Conservation (phyloP, 2,329 filamentous ascomycete genomes). For the Setomelanomma holmii region DNA sequence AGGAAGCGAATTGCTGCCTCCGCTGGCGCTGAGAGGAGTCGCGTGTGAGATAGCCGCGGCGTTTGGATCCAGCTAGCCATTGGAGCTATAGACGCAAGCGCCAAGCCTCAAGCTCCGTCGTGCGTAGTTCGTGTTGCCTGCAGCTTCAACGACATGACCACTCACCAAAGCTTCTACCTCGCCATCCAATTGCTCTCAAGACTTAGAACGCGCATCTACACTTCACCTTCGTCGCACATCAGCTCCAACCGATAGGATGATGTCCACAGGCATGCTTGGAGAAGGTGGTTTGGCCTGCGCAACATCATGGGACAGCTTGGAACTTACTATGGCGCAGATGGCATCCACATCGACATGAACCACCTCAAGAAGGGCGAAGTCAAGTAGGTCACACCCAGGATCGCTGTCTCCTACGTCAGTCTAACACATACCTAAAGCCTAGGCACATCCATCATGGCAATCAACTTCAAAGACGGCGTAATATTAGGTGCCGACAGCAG, state of each 20-base stretch:
- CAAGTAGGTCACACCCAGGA: slow-evolving; percentile 72
- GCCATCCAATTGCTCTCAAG: slow-evolving; percentile 1
- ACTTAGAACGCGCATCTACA: slow-evolving; percentile 6
- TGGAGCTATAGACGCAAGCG: slow-evolving; percentile 12
- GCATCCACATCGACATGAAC: slow-evolving; percentile 99
- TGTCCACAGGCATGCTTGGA: slow-evolving; percentile 47
- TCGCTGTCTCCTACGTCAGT: neutral
- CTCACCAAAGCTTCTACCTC: neutral
- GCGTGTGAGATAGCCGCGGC: neutral
- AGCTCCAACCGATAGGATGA: slow-evolving; percentile 30
- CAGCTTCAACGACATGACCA: slow-evolving; percentile 4
- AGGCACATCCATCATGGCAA: slow-evolving; percentile 99
- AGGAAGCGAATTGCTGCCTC: neutral
- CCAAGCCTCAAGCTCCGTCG: slow-evolving; percentile 21
- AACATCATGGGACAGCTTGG: slow-evolving; percentile 14
- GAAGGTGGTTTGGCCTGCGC: slow-evolving; percentile 38
- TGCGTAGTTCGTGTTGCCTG: slow-evolving; percentile 23
- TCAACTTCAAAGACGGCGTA: slow-evolving; percentile 98
- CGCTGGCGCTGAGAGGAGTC: too few species aligned
- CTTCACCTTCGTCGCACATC: neutral
- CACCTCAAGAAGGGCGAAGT: slow-evolving; percentile 98
- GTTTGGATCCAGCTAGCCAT: neutral
- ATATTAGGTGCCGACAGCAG: slow-evolving; percentile 97
- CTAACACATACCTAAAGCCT: slow-evolving; percentile 63
- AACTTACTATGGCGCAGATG: slow-evolving; percentile 70